Evolutionary conservation across 129 eudicot species (phyloP), one percentile per base, ranked within the genome.

Genomic region (Saussurea involucrata): DNA sequence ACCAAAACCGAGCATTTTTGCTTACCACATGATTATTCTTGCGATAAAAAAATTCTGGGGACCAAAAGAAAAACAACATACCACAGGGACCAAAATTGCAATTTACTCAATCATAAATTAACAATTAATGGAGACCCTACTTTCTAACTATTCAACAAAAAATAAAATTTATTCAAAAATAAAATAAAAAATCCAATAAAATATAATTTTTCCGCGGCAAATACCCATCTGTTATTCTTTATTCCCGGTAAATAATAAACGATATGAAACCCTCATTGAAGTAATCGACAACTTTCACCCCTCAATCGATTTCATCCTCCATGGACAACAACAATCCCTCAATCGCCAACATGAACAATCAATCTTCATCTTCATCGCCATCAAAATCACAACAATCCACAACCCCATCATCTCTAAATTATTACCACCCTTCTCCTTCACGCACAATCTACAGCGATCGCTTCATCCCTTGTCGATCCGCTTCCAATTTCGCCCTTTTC

Each of bases 371-470:
- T 27, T 13, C 66, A 7, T 49, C 80, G 10, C 66, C 33, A 28
- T 46, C 60, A 25, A 68, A 32, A 5, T 28, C 74, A 15, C 68
- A 5, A n/a, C 8, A 37, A 32, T 63, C 63, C 27, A 69, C 42
- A 57, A 80, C 68, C 42, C 78, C 63, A 31, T 40, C 73, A 21
- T 72, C 83, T 8, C 32, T 78, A 15, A 33, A 64, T 75, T 75
- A 80, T 13, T 80, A 87, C 73, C 81, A 80, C 36, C 90, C 90
- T 18, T 83, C 95, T 0, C 83, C 92, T 8, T 88, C 98, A 0
- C 80, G 96, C 37, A 74, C 98, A 25, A 93, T 93, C 85, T 88
- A 87, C 86, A 82, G 94, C 80, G 98, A 93, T 71, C 90, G 98
- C 1, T 93, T 93, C 77, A 93, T 90, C 75, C 98, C 98, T 7